phyloP scores from a whole-genome alignment of 2,329 filamentous ascomycete species.

The Colletotrichum plurivorum region DNA sequence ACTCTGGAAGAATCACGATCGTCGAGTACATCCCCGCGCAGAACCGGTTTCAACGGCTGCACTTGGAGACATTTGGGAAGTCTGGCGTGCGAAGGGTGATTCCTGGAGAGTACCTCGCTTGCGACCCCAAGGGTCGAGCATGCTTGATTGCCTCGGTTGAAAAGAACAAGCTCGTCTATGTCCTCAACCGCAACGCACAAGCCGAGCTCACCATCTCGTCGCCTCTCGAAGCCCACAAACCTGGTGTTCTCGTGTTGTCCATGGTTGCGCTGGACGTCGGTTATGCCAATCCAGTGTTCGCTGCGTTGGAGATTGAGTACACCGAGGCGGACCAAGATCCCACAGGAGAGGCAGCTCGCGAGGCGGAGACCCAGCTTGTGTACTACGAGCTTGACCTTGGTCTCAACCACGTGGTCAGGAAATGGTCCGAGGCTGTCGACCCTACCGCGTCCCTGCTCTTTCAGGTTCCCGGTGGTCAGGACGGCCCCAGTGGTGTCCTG shows the following conservation, averaged over 20 bases:
- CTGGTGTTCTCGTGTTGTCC: conserved; percentile 90
- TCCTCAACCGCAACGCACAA: conserved; percentile 94
- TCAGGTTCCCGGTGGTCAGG: conserved; percentile 93
- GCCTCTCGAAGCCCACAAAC: conserved; percentile 94
- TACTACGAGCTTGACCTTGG: conserved; percentile 99
- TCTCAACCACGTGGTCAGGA: conserved; percentile 95
- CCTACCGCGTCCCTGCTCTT: conserved; percentile 91
- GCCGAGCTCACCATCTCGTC: conserved; percentile 97
- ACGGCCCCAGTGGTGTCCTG: conserved; percentile 94
- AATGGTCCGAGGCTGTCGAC: conserved; percentile 96
- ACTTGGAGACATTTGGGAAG: conserved; percentile 98
- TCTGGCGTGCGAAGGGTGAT: conserved; percentile 94
- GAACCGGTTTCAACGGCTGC: conserved; percentile 89
- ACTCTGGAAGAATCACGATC: conserved; percentile 95
- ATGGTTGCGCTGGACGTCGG: conserved; percentile 93
- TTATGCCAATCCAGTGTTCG: conserved; percentile 97
- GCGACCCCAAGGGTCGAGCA: conserved; percentile 95
- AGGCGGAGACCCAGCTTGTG: conserved; percentile 90
- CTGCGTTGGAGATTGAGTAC: conserved; percentile 94
- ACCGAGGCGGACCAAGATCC: conserved; percentile 92
- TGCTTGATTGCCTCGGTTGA: conserved; percentile 95
- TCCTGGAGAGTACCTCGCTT: conserved; percentile 95
- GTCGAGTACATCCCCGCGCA: conserved; percentile 90
- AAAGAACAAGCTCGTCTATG: conserved; percentile 99
- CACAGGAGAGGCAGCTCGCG: conserved; percentile 83